Conservation (phyloP, 768 basidiomycete genomes). For the Tulasnella sp. region DNA sequence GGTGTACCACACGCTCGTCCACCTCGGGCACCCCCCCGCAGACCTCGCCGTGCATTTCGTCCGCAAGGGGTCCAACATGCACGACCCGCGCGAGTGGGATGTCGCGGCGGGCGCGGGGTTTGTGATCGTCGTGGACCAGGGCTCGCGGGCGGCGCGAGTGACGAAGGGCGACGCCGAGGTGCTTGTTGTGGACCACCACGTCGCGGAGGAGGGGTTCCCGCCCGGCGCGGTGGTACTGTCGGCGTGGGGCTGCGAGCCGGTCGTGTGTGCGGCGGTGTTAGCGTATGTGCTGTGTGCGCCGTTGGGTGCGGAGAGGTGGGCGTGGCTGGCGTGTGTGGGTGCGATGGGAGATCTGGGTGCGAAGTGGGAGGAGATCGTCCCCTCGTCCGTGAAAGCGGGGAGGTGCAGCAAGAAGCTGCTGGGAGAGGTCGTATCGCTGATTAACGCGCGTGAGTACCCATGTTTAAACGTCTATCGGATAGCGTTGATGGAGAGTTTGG, state of each 20-base stretch:
- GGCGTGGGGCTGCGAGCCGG: conserved; percentile 32
- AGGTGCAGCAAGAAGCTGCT: conserved; percentile 31
- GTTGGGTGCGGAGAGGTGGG: conserved; percentile 23
- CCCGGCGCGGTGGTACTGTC: conserved; percentile 27
- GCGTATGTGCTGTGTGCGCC: conserved; percentile 34
- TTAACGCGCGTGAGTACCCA: conserved; percentile 31
- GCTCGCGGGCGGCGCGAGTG: conserved; percentile 31
- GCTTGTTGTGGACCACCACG: conserved; percentile 39
- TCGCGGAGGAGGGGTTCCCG: conserved; percentile 32
- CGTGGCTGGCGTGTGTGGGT: conserved; percentile 32
- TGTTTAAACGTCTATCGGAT: background rate
- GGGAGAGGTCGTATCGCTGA: conserved; percentile 31
- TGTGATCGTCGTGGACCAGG: conserved; percentile 37
- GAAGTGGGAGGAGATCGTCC: conserved; percentile 24
- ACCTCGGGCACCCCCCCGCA: conserved; percentile 27
- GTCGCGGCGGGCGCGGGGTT: conserved; percentile 24
- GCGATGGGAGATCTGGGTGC: conserved; percentile 34
- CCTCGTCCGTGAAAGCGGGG: conserved; percentile 26
- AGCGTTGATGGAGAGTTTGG: no score
- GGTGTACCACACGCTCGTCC: conserved; percentile 29
- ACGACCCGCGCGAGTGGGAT: conserved; percentile 28
- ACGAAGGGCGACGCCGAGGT: conserved; percentile 19
- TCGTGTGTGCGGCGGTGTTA: conserved; percentile 34
- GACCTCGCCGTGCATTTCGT: conserved; percentile 32
- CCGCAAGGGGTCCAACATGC: conserved; percentile 33